These are phyloP conservation scores for Euryodendron excelsum DNA, from an alignment of 148 eudicot genomes.

Conservation along the genomic window DNA sequence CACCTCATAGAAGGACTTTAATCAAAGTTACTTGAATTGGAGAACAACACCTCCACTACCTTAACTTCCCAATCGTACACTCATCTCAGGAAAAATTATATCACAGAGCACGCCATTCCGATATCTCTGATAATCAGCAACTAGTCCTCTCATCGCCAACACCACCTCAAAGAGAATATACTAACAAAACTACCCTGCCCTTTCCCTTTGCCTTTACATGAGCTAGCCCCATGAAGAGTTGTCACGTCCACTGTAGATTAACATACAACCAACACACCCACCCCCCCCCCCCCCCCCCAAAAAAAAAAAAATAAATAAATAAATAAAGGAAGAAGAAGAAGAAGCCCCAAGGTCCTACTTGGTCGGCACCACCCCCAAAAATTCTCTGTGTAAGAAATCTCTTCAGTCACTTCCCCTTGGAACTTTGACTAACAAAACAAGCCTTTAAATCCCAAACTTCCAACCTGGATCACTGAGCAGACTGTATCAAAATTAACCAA, in stretches of 20 bases:
- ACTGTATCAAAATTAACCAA: background rate
- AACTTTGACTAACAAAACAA: background rate
- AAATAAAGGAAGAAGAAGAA: background rate
- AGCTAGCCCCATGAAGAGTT: background rate
- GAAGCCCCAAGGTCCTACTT: background rate
- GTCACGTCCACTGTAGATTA: background rate
- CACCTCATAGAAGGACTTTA: too few relatives aligned
- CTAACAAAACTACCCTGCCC: background rate
- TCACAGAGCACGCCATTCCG: background rate
- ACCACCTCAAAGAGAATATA: background rate
- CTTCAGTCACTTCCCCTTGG: background rate
- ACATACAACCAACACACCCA: background rate
- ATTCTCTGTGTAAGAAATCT: too few relatives aligned
- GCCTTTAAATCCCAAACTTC: background rate
- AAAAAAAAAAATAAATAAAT: too few relatives aligned
- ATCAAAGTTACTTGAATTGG: background rate
- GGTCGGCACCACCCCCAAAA: background rate
- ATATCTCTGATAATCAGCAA: background rate
- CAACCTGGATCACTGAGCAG: background rate
- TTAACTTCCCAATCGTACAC: background rate
- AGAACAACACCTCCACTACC: background rate
- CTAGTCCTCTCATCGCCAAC: too few relatives aligned
- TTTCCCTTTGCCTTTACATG: background rate
- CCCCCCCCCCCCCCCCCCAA: too few relatives aligned
- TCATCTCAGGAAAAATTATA: too few relatives aligned